A percentile compares a stretch with the other conserved stretches of the same genome.
Evolutionary conservation across 2,329 filamentous ascomycete genomes (phyloP).

Genomic region (Cercospora sp.): DNA sequence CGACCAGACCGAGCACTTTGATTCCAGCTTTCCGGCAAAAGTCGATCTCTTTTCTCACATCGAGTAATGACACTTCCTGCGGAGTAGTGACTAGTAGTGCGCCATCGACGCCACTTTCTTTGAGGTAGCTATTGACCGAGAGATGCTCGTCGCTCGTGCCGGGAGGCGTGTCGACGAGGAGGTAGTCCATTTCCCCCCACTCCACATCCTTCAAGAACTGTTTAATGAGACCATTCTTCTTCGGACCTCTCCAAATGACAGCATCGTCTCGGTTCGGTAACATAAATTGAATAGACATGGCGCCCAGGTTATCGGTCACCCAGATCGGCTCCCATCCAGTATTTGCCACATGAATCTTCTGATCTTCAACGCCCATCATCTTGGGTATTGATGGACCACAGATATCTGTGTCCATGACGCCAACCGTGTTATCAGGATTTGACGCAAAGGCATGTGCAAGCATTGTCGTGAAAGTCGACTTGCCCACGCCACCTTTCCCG

Average conservation of each 20-base stretch:
- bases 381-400: conserved; percentile 95
- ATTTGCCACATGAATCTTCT: conserved; percentile 88
- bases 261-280: conserved; percentile 89
- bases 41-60: conserved; percentile 96
- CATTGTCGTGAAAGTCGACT: conserved; percentile 88
- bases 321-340: conserved; percentile 94
- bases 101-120: conserved; percentile 88
- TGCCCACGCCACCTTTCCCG: conserved; percentile 95
- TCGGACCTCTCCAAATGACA: conserved; percentile 94
- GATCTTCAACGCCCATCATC: conserved; percentile 95
- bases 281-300: conserved; percentile 99
- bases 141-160: conserved; percentile 95
- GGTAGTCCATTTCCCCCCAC: conserved; percentile 91
- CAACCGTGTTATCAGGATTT: conserved; percentile 75
- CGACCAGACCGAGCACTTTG: conserved; percentile 80
- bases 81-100: conserved; percentile 92
- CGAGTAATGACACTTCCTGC: conserved; percentile 87
- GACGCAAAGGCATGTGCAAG: conserved; percentile 86
- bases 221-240: conserved; percentile 98
- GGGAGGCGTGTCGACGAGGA: conserved; percentile 92
- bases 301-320: conserved; percentile 88
- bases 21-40: conserved; percentile 96
- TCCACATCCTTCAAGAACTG: conserved; percentile 97
- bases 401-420: conserved; percentile 98
- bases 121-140: conserved; percentile 87